phyloP scores from a whole-genome alignment of 1,139 yeast species.

The Blastobotrys ciferrii region DNA sequence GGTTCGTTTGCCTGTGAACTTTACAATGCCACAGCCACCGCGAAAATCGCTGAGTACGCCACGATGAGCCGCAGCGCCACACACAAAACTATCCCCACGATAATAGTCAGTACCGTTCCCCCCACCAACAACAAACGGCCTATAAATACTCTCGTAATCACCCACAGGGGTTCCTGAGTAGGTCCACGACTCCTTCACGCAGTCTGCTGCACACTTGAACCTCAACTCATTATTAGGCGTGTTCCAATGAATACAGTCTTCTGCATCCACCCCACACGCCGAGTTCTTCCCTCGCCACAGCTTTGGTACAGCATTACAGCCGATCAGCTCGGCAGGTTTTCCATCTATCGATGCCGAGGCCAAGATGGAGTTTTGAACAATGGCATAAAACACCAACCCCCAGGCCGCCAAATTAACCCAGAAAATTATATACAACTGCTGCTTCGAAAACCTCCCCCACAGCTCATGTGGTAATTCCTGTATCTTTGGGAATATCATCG shows the following conservation, averaged over 20 bases:
- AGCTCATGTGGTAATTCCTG: slow-evolving; percentile 28
- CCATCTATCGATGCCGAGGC: slow-evolving; percentile 29
- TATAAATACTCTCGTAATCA: slow-evolving; percentile 59
- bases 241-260: slow-evolving; percentile 45
- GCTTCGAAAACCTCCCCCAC: slow-evolving; percentile 10
- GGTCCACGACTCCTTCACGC: slow-evolving; percentile 75
- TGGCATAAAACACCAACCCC: slow-evolving; percentile 25
- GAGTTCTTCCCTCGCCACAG: slow-evolving; percentile 73
- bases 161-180: slow-evolving; percentile 81
- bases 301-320: slow-evolving; percentile 36
- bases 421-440: slow-evolving; percentile 11
- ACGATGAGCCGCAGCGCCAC: slow-evolving; percentile 88
- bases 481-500: slow-evolving; percentile 22
- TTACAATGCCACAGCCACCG: slow-evolving; percentile 80
- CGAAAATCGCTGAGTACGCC: slow-evolving; percentile 67
- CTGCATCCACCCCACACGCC: slow-evolving; percentile 72
- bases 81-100: slow-evolving; percentile 84
- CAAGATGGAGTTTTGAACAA: slow-evolving; percentile 29
- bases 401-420: slow-evolving; percentile 23
- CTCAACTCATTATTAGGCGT: slow-evolving; percentile 43
- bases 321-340: slow-evolving; percentile 24
- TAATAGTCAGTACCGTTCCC: slow-evolving; percentile 53
- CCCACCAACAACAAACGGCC: slow-evolving; percentile 77
- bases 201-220: slow-evolving; percentile 84
- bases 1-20: slow-evolving; percentile 55